Evolutionary conservation across 345 rosid species (phyloP).

Genomic region (Hibiscus syriacus): DNA sequence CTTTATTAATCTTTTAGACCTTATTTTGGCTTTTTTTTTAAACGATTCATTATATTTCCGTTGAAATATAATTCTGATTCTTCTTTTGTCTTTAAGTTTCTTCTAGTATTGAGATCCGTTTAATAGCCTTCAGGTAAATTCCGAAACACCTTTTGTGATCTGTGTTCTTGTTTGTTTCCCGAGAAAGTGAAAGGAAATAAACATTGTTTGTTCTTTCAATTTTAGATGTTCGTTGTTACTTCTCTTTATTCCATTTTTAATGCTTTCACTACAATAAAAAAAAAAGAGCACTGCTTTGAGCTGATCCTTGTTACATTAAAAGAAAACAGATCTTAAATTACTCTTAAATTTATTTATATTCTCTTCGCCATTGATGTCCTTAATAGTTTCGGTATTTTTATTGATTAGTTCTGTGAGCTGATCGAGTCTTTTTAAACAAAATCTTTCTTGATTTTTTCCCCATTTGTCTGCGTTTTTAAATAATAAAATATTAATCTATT

Average conservation of each 20-base stretch:
- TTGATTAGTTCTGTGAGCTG: not conserved
- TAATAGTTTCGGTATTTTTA: not conserved
- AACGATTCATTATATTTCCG: too few relatives aligned
- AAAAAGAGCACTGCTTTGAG: too few relatives aligned
- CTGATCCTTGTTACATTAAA: too few relatives aligned
- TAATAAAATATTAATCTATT: not conserved
- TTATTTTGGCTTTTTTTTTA: too few relatives aligned
- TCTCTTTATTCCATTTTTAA: too few relatives aligned
- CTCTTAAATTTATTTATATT: too few relatives aligned
- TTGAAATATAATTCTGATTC: too few relatives aligned
- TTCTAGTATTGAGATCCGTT: conserved; percentile 22
- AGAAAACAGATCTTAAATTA: too few relatives aligned
- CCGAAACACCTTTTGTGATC: not conserved
- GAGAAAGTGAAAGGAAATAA: conserved; percentile 12
- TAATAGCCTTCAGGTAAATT: conserved; percentile 23
- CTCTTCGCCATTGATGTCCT: not conserved
- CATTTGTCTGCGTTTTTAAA: not conserved
- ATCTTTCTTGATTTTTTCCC: not conserved
- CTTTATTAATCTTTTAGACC: too few relatives aligned
- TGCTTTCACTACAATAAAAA: too few relatives aligned
- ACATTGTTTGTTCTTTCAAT: not conserved
- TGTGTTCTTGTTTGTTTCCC: conserved; percentile 22
- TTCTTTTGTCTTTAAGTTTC: conserved; percentile 15
- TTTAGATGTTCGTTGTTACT: not conserved
- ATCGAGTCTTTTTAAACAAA: not conserved